Base-by-base conservation (phyloP, 2,329 filamentous ascomycete genomes). In the Nemania sp. region DNA sequence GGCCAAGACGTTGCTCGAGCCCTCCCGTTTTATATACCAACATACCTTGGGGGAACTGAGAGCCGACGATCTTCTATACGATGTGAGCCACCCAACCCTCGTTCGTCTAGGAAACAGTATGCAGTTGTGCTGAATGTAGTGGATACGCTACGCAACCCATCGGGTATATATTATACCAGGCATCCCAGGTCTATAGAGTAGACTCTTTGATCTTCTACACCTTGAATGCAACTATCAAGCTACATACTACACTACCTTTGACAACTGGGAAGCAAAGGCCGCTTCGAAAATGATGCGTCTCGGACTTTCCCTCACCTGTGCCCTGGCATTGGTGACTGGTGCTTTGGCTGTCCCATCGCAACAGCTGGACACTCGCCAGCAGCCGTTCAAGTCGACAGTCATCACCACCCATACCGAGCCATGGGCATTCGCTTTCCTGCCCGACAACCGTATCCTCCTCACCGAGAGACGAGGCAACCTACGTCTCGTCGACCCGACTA, bases 291-390 rank as follows among this genome's bases (percentile, higher is more conserved):
- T 53, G 58, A 53, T 60, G 53, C 53, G 53, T 60, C 53, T 60
- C 48, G 35, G 58, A 56, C 53, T 60, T 56, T 56, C 42, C 45
- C 13, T 60, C 58, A 57, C 58, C 47, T 60, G 43, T 35, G 58
- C 53, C 53, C 53, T 60, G 42, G 53, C 58, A 29, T 53, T 60
- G 53, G 58, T 53, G 58, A 39, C 58, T 47, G 58, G 58, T 49
- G 58, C 53, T 49, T 57, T 60, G 48, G 58, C 58, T 42, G 53
- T 60, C 17, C 58, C 58, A 53, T 60, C 53, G 52, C 58, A 57
- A 57, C 58, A 60, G 35, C 35, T 60, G 25, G 58, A 60, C 15
- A 37, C 58, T 56, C 58, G 58, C 53, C 58, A 60, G 43, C 58
- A 60, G 48, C 52, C 58, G 35, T 60, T 60, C 35, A 57, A 43